Conservation (phyloP, 2,329 filamentous ascomycete genomes). For the Aureobasidium pullulans region DNA sequence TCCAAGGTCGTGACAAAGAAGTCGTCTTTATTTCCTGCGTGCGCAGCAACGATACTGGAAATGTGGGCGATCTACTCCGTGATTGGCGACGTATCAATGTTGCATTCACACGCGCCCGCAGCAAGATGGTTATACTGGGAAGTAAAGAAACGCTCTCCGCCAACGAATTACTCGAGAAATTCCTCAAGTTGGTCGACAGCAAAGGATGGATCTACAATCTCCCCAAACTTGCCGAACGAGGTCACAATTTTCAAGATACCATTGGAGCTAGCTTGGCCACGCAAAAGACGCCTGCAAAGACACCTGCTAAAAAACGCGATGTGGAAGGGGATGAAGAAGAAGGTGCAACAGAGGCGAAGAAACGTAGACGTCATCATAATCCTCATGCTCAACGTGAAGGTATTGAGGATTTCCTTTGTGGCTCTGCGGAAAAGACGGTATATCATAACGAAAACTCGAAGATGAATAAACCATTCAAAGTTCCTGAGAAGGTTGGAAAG, state of each 20-base stretch:
- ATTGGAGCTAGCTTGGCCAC: not conserved
- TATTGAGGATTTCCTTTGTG: not conserved
- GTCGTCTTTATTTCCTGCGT: constrained; percentile 83
- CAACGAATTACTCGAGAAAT: constrained; percentile 66
- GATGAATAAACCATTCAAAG: constrained; percentile 24
- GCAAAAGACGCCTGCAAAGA: not conserved
- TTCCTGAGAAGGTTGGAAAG: constrained; percentile 54
- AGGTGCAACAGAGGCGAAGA: not conserved
- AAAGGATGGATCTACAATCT: constrained; percentile 59
- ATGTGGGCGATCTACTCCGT: constrained; percentile 82
- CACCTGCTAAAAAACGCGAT: not conserved
- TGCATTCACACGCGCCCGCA: constrained; percentile 85
- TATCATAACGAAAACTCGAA: not conserved
- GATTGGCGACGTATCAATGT: constrained; percentile 95
- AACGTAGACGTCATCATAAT: not conserved
- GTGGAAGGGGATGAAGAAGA: not conserved
- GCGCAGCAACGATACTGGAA: constrained; percentile 71
- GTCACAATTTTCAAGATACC: not conserved
- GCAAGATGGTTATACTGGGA: constrained; percentile 82
- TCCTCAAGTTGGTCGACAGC: constrained; percentile 69
- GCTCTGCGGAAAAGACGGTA: not conserved
- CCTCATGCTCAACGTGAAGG: constrained; percentile 11
- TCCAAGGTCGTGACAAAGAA: constrained; percentile 94
- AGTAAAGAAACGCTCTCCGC: constrained; percentile 66
- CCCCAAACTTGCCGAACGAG: not conserved